Base-by-base conservation (phyloP, 2,329 filamentous ascomycete genomes). In the Pseudocercospora musae region DNA sequence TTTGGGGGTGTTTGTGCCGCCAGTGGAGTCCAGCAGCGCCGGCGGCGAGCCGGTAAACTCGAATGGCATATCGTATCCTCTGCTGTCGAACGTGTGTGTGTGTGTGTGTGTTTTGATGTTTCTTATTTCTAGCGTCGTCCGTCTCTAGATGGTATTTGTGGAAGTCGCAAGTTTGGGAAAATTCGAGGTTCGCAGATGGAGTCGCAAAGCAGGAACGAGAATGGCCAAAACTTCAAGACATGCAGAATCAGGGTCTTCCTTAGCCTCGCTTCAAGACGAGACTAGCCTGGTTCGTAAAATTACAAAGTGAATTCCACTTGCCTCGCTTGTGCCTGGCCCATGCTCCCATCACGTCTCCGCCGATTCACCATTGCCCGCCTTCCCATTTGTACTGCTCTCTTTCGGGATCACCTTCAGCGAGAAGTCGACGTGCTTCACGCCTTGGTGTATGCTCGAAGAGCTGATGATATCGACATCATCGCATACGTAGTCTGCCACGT, bases 391-490 rank as follows among this genome's bases (percentile, higher is more conserved):
- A 37, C 54, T 42, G 29, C 57, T 59, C 57, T 66, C 72, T 68
- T 80, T 81, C 0, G 80, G 80, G 42, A 82, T 76, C 58, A 99
- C 93, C 81, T 99, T 99, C 69, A 99, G 82, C 4, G 93, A 97
- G 76, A 97, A 98, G 77, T 99, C 95, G 50, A 99, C 87, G 75
- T 97, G 92, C 29, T 90, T 87, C 2, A 96, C 92, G 2, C 95
- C 94, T 79, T 99, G 95, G 73, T 99, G 95, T 73, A 99, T 97
- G 57, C 91, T 94, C 75, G 93, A 97, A 48, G 94, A 97, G 48
- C 93, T 97, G 70, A 98, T 88, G 69, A 99, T 93, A 77, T 99
- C 95, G 69, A 99, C 87, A 78, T 98, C 92, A 84, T 78, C 73
- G 72, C 81, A 84, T n/a, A 92, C 89, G 78, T 96, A 97, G 9